These are phyloP conservation scores for Panaeolus cyanescens DNA, from an alignment of 768 basidiomycete species.

Conservation along the genomic window DNA sequence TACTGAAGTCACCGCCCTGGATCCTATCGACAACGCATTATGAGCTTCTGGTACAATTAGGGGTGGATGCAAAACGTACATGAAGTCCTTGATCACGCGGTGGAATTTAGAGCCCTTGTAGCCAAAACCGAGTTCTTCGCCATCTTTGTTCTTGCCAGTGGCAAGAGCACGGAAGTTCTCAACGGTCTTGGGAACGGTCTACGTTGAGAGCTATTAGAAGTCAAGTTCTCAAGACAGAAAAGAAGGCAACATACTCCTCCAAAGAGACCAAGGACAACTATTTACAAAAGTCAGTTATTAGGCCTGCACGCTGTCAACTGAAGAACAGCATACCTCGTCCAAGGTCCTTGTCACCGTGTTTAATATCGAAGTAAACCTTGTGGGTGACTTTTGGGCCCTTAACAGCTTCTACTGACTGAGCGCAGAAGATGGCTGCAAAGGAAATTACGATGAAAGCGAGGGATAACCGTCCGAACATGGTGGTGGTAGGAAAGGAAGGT, in stretches of 20 bases:
- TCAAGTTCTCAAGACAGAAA: background rate
- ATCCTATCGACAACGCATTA: constrained; percentile 59
- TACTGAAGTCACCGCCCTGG: constrained; percentile 98
- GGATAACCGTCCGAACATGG: constrained; percentile 66
- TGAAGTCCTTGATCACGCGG: constrained; percentile 92
- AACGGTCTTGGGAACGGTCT: constrained; percentile 95
- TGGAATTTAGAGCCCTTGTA: constrained; percentile 98
- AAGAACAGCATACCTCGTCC: constrained; percentile 65
- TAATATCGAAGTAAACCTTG: constrained; percentile 94
- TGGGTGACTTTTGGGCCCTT: constrained; percentile 90
- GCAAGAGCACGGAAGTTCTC: constrained; percentile 97
- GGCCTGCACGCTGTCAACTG: constrained; percentile 4
- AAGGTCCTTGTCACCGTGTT: constrained; percentile 84
- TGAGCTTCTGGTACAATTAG: background rate
- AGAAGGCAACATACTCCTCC: constrained; percentile 65
- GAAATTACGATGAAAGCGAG: constrained; percentile 64
- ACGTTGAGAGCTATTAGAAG: background rate
- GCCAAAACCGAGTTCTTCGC: constrained; percentile 78
- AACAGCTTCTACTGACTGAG: constrained; percentile 72
- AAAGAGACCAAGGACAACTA: constrained; percentile 87
- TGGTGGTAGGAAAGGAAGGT: constrained; percentile 26
- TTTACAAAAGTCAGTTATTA: constrained; percentile 8
- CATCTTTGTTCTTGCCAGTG: constrained; percentile 81
- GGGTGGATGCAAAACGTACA: constrained; percentile 45
- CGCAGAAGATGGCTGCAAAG: constrained; percentile 70